A percentile compares a stretch with the other conserved stretches of the same genome.
These are phyloP conservation scores for Arctostaphylos glauca DNA, from an alignment of 148 eudicot species.

Conservation along the genomic window DNA sequence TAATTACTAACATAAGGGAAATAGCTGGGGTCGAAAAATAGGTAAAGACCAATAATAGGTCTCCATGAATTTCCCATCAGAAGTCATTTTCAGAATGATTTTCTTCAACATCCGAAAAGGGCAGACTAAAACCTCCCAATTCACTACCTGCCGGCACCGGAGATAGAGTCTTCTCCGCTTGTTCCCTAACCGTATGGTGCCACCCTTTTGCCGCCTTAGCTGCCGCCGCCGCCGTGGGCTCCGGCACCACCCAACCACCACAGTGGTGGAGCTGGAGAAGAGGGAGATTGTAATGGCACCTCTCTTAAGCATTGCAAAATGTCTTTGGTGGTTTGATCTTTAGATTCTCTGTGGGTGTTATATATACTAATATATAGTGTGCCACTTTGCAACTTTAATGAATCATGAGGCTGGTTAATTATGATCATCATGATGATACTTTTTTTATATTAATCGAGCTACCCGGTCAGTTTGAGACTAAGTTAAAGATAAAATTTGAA, in stretches of 20 bases:
- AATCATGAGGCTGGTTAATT: constrained; percentile 18
- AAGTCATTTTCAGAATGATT: constrained; percentile 35
- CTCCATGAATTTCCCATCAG: constrained; percentile 45
- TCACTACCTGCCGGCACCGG: constrained; percentile 51
- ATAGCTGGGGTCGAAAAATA: constrained; percentile 63
- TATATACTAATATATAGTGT: background rate
- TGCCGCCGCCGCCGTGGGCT: constrained; percentile 21
- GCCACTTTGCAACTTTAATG: constrained; percentile 13
- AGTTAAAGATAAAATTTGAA: too few species aligned
- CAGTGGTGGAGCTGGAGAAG: constrained; percentile 30
- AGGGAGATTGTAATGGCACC: constrained; percentile 27
- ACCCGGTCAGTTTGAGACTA: too few species aligned
- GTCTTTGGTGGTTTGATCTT: too few species aligned
- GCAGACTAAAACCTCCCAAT: constrained; percentile 48
- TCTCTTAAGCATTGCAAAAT: constrained; percentile 29
- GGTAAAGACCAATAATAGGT: constrained; percentile 63
- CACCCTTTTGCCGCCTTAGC: constrained; percentile 32
- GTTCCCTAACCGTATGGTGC: constrained; percentile 51
- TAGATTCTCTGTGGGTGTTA: too few species aligned
- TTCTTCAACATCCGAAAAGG: constrained; percentile 51
- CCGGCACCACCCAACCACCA: constrained; percentile 53
- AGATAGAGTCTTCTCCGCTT: constrained; percentile 52
- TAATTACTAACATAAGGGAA: constrained; percentile 58
- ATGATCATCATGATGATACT: constrained; percentile 36
- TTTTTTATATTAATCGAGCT: too few species aligned